phyloP scores from a whole-genome alignment of 2,329 filamentous ascomycete genomes.

The Pseudophaeomoniella oleicola region DNA sequence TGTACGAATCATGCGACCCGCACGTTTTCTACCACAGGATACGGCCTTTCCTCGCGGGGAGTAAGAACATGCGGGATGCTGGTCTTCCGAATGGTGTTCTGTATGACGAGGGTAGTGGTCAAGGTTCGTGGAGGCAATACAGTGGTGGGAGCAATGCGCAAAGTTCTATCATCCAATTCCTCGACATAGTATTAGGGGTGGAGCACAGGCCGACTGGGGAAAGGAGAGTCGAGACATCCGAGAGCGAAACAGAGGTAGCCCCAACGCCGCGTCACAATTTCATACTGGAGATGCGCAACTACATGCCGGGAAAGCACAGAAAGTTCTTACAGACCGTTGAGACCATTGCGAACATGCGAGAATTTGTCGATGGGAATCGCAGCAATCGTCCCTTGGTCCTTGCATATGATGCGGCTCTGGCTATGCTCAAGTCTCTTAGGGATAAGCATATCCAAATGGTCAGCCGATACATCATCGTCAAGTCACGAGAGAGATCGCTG shows the following conservation, averaged over 20 bases:
- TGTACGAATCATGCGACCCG: slow-evolving; percentile 93
- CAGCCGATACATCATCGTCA: slow-evolving; percentile 85
- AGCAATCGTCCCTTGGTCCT: slow-evolving; percentile 53
- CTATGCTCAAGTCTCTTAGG: slow-evolving; percentile 61
- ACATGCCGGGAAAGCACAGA: slow-evolving; percentile 90
- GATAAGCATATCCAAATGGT: slow-evolving; percentile 97
- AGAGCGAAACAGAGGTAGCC: slow-evolving; percentile 29
- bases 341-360: slow-evolving; percentile 70
- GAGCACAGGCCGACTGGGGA: slow-evolving; percentile 83
- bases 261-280: slow-evolving; percentile 63
- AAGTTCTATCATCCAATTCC: slow-evolving; percentile 93
- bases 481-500: slow-evolving; percentile 57
- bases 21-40: slow-evolving; percentile 92
- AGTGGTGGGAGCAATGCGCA: slow-evolving; percentile 93
- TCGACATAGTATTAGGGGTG: slow-evolving; percentile 79
- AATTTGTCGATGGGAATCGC: slow-evolving; percentile 54
- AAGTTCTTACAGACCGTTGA: slow-evolving; percentile 74
- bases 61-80: slow-evolving; percentile 94
- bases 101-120: slow-evolving; percentile 66
- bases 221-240: slow-evolving; percentile 28
- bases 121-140: slow-evolving; percentile 62
- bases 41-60: slow-evolving; percentile 86
- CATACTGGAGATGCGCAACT: slow-evolving; percentile 89
- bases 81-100: slow-evolving; percentile 76
- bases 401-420: slow-evolving; percentile 82